phyloP scores from a whole-genome alignment of 164 flowering plant genomes.

The Nymphaea thermarum region DNA sequence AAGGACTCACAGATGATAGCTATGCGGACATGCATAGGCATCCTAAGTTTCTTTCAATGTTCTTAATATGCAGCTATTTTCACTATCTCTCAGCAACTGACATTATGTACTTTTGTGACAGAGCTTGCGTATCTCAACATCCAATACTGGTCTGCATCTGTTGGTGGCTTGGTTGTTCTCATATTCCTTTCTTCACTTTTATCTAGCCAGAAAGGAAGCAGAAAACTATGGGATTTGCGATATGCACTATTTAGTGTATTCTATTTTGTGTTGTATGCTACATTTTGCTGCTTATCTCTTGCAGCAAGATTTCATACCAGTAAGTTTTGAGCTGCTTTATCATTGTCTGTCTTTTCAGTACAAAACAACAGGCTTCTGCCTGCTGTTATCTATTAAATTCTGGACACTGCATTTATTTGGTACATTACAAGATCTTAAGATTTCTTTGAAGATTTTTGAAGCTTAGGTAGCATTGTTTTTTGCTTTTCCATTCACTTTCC shows the following conservation, averaged over 20 bases:
- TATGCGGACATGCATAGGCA: too few relatives aligned
- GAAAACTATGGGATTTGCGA: conserved; percentile 7
- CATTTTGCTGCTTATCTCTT: conserved; percentile 32
- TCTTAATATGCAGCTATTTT: background rate
- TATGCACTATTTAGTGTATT: conserved; percentile 16
- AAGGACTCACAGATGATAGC: too few relatives aligned
- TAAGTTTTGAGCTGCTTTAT: conserved; percentile 12
- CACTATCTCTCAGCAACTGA: conserved; percentile 2
- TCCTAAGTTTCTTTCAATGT: too few relatives aligned
- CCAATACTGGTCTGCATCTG: conserved; percentile 70
- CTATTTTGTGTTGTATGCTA: conserved; percentile 20
- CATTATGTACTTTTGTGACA: conserved; percentile 17
- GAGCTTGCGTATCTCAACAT: conserved; percentile 51
- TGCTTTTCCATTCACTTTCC: too few relatives aligned
- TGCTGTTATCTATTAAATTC: too few relatives aligned
- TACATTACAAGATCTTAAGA: too few relatives aligned
- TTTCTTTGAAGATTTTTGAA: too few relatives aligned
- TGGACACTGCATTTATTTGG: too few relatives aligned
- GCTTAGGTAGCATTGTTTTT: too few relatives aligned
- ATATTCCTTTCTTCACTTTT: conserved; percentile 28
- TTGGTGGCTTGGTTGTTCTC: conserved; percentile 55
- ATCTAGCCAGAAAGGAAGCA: conserved; percentile 5
- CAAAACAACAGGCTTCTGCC: background rate
- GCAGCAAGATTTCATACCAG: conserved; percentile 32
- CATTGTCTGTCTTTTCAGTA: background rate